Evolutionary conservation across 2,329 filamentous ascomycete genomes (phyloP), one percentile per base, ranked within the genome.

Genomic region (Pseudopyricularia cyperi): DNA sequence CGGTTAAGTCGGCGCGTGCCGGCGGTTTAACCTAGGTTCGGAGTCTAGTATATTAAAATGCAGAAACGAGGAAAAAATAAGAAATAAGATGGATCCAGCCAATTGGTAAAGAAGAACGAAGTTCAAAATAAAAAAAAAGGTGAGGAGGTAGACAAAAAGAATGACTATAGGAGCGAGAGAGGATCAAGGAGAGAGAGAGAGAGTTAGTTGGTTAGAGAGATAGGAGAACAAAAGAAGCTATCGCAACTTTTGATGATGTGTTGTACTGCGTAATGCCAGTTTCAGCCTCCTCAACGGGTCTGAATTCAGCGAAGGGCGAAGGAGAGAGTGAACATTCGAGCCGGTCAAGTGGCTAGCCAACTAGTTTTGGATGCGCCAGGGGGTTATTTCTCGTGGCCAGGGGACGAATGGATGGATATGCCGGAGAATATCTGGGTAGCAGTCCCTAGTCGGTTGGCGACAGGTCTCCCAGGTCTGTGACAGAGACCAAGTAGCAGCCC

Each of bases 231-330:
- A n/a, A 35, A 35, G 17, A 35, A 3, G 12, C 9, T 42, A 42
- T 42, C 17, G 17, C 37, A 42, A n/a, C 37, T 42, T 19, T 42
- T 42, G 17, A 19, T 19, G 17, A 42, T 19, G 37, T 7, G 22
- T 19, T 42, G n/a, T 7, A 42, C 37, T 19, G 17, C 37, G n/a
- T n/a, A 42, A 42, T n/a, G 11, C 37, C 37, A 42, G 37, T 19
- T 19, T 42, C 37, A 42, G 37, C 14, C 17, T 42, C 17, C n/a
- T n/a, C n/a, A 42, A 19, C 3, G 12, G 22, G 22, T n/a, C 37
- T 19, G 14, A 15, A 50, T 12, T 15, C 48, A 17, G 50, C 42
- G 34, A 50, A 30, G 50, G 51, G 42, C 48, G 48, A 39, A 47
- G 19, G 17, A 33, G n/a, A 19, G 11, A 42, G 37, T 42, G 37